Conservation (phyloP, 2,329 filamentous ascomycete genomes). For the Biscogniauxia marginata region DNA sequence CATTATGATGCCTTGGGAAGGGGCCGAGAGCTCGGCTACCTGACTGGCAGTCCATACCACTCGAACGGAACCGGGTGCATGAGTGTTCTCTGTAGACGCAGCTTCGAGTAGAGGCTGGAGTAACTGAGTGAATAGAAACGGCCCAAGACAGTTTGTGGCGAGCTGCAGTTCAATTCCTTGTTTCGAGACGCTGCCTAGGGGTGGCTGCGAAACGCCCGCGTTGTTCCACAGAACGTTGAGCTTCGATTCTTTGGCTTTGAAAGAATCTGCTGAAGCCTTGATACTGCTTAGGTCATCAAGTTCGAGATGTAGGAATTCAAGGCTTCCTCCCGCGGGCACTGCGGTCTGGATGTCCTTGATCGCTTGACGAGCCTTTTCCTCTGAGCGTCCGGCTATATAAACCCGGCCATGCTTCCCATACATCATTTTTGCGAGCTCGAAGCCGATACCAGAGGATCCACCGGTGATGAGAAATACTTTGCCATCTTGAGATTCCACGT, state of each 20-base stretch:
- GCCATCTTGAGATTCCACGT: slow-evolving; percentile 12
- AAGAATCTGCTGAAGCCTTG: slow-evolving; percentile 8
- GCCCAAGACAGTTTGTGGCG: slow-evolving; percentile 36
- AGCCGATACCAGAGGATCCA: slow-evolving; percentile 21
- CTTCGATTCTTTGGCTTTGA: slow-evolving; percentile 12
- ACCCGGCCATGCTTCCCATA: slow-evolving; percentile 10
- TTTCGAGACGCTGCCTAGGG: slow-evolving; percentile 21
- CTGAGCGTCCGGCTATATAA: slow-evolving; percentile 20
- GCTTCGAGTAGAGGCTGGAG: slow-evolving; percentile 33
- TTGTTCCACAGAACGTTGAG: slow-evolving; percentile 25
- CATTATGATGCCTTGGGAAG: slow-evolving; percentile 15
- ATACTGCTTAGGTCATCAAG: slow-evolving; percentile 19
- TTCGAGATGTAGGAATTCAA: slow-evolving; percentile 17
- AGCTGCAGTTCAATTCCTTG: slow-evolving; percentile 38
- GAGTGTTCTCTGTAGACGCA: slow-evolving; percentile 12
- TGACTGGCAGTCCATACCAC: slow-evolving; percentile 21
- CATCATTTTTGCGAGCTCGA: slow-evolving; percentile 16
- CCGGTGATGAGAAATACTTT: slow-evolving; percentile 25
- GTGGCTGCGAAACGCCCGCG: slow-evolving; percentile 21
- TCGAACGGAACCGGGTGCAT: slow-evolving; percentile 5
- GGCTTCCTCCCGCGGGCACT: background rate
- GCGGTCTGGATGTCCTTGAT: slow-evolving; percentile 9
- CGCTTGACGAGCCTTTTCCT: slow-evolving; percentile 7
- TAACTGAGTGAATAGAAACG: slow-evolving; percentile 35
- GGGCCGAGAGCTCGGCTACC: slow-evolving; percentile 18